A percentile compares a stretch with the other conserved stretches of the same genome.
Evolutionary conservation across 208 protist genomes (phyloP).

Genomic region (Trypanosoma melophagium): DNA sequence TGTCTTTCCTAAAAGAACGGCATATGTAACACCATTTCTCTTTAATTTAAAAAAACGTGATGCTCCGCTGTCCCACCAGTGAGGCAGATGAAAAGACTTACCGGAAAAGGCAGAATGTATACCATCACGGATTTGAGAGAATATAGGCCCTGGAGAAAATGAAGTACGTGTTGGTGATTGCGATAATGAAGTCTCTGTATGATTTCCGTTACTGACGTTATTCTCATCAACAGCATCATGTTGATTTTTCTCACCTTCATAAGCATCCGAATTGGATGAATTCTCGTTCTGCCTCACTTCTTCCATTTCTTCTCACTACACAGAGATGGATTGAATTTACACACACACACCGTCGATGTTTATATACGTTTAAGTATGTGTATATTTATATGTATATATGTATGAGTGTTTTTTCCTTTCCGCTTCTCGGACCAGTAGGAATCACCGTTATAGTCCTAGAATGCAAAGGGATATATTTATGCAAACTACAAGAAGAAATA

Average conservation of each 20-base stretch:
- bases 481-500: neutral
- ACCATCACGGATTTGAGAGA: neutral
- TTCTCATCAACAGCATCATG: neutral
- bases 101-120: neutral
- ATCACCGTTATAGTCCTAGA: too few relatives aligned
- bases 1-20: constrained; percentile 2
- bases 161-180: neutral
- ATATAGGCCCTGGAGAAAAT: neutral
- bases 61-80: neutral
- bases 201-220: neutral
- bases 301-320: too few relatives aligned
- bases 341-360: too few relatives aligned
- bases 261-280: too few relatives aligned
- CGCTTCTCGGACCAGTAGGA: neutral
- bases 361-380: too few relatives aligned
- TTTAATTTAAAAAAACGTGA: constrained; percentile 14
- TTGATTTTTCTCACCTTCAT: too few relatives aligned
- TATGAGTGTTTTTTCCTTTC: neutral
- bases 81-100: constrained; percentile 8
- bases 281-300: too few relatives aligned
- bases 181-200: neutral
- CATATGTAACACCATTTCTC: constrained; percentile 4
- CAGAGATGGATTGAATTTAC: too few relatives aligned
- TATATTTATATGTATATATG: too few relatives aligned
- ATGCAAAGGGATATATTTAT: neutral